Conservation (phyloP, 495 filamentous ascomycete species). For the Daldinia bambusicola region DNA sequence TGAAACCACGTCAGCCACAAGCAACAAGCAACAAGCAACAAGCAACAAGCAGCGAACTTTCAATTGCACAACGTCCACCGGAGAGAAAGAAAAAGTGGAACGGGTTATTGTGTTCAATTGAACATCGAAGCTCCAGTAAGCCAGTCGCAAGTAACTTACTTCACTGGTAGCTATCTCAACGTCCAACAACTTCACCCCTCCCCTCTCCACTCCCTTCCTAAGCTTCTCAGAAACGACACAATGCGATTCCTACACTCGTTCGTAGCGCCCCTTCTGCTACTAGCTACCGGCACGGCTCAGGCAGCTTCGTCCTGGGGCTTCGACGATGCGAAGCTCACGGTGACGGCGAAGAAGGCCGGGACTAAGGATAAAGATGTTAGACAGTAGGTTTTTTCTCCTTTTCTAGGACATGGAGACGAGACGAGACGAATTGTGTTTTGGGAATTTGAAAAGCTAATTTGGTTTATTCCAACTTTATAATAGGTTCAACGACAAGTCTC, state of each 20-base stretch:
- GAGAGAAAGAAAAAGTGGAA: slow-evolving; percentile 28
- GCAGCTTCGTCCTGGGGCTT: slow-evolving; percentile 86
- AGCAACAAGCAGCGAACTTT: neutral
- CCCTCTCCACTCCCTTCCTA: neutral
- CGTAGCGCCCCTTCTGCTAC: slow-evolving; percentile 58
- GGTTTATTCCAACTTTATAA: slow-evolving; percentile 46
- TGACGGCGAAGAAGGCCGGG: slow-evolving; percentile 74
- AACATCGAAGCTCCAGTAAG: slow-evolving; percentile 16
- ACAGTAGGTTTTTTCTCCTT: slow-evolving; percentile 23
- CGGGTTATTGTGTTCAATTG: slow-evolving; percentile 44
- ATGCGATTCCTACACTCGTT: slow-evolving; percentile 65
- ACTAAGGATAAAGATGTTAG: slow-evolving; percentile 76
- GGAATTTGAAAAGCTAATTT: neutral
- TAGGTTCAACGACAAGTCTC: slow-evolving; percentile 72
- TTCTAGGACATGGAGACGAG: no score
- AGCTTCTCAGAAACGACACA: slow-evolving; percentile 22
- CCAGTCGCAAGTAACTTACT: slow-evolving; percentile 1
- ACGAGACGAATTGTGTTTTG: neutral
- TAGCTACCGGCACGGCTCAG: slow-evolving; percentile 57
- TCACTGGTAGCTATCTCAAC: slow-evolving; percentile 2
- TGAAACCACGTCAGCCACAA: slow-evolving; percentile 44
- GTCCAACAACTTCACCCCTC: slow-evolving; percentile 10
- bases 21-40: no score
- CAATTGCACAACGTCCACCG: no score
- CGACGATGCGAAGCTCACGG: slow-evolving; percentile 81